Base-by-base conservation (phyloP, 1,284 basidiomycete genomes). In the Moesziomyces antarcticus region DNA sequence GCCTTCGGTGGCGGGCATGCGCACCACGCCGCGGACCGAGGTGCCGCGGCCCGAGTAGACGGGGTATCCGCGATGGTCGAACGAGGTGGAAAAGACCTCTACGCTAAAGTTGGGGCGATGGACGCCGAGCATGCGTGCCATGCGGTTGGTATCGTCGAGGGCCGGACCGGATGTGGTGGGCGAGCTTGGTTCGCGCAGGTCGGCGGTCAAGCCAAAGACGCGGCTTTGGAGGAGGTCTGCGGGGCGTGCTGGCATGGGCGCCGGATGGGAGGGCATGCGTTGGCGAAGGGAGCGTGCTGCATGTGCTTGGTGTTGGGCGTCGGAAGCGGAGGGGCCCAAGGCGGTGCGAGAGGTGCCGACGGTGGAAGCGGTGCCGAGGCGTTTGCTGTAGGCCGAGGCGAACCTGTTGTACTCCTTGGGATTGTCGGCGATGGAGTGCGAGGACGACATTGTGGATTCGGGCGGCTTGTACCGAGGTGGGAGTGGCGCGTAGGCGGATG, bases 11-110 rank as follows among this genome's bases (percentile, higher is more conserved):
- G 75, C 68, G 5, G 57, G 52, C 66, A 79, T 76, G 18, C 78
- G 70, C 0, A 81, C 55, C 18, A 68, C 62, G 27, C 77, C 79
- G 9, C 61, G 52, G 37, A 81, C 52, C 6, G 50, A 48, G 4
- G 78, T 73, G 22, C 64, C 79, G 0, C 76, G 56, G 22, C 79
- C 79, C 3, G 70, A 62, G 25, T 73, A 60, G 35, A 81, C 60
- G 7, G 79, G 79, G 24, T 78, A 80, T 16, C 78, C 79, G 48
- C 79, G 69, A 22, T 66, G 56, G 48, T 81, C 79, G 30, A 81
- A 81, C 6, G 56, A 59, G 6, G 62, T 50, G 1, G 79, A 78
- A 49, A 68, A 67, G 24, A 81, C 60, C 59, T 81, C 76, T 49
- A 81, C 77, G 64, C 77, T 81, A 50, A 81, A 81, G 30, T 58